Percentiles rank a stretch among this genome's conserved stretches.
phyloP scores from a whole-genome alignment of 352 stramenopile genomes.

The Pythium insidiosum region DNA sequence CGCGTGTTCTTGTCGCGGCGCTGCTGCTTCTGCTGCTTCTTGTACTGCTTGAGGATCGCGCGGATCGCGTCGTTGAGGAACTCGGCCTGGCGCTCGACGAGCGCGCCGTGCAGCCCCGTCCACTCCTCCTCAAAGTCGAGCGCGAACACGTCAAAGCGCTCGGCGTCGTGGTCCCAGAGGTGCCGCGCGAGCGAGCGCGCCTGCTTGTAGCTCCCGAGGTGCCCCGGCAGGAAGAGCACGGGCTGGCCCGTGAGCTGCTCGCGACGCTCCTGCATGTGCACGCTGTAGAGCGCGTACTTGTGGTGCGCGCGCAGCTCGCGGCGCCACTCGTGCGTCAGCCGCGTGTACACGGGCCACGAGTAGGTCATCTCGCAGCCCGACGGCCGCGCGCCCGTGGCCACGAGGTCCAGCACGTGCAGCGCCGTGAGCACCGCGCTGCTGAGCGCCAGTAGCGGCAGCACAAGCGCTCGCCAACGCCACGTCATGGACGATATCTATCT shows the following conservation, averaged over 20 bases:
- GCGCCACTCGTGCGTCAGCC: conserved; percentile 26
- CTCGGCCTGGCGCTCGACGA: conserved; percentile 56
- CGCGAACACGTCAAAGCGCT: conserved; percentile 73
- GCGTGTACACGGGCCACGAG: conserved; percentile 76
- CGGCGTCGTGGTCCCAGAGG: conserved; percentile 42
- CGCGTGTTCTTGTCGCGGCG: conserved; percentile 13
- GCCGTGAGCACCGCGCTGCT: conserved; percentile 19
- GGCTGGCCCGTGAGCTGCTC: conserved; percentile 48
- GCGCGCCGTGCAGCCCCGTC: conserved; percentile 59
- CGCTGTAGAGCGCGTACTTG: conserved; percentile 61
- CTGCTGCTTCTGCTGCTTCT: conserved; percentile 30
- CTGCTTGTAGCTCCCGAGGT: conserved; percentile 84
- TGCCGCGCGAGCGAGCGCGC: conserved; percentile 69
- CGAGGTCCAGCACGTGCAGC: conserved; percentile 36
- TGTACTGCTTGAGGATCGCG: conserved; percentile 67
- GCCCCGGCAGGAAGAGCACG: conserved; percentile 76
- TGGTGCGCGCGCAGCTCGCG: conserved; percentile 20
- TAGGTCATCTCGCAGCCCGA: conserved; percentile 82
- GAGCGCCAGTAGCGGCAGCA: conserved; percentile 47
- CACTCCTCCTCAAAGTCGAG: conserved; percentile 71
- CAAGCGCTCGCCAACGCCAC: conserved; percentile 17
- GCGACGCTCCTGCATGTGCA: conserved; percentile 57
- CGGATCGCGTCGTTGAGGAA: conserved; percentile 73
- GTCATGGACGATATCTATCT: too few species aligned
- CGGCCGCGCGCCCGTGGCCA: conserved; percentile 16